These are phyloP conservation scores for Clavaria fumosa DNA, from an alignment of 768 basidiomycete genomes.

Conservation along the genomic window DNA sequence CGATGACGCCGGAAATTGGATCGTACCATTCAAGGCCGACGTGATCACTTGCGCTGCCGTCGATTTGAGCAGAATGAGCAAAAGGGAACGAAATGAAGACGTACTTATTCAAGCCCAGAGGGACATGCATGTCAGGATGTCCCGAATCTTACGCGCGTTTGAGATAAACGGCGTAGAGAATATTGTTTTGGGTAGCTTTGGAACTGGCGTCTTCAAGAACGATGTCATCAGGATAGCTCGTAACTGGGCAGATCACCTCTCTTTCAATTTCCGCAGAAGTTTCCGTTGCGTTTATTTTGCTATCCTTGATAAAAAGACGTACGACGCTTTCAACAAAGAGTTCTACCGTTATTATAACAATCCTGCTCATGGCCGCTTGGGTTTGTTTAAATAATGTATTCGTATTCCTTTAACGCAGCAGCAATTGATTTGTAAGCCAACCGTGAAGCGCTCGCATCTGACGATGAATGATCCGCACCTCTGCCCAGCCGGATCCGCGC, in stretches of 20 bases:
- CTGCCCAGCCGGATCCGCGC: too few relatives aligned
- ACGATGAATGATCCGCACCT: too few relatives aligned
- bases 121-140: slow-evolving; percentile 60
- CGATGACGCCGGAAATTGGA: slow-evolving; percentile 42
- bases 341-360: slow-evolving; percentile 9
- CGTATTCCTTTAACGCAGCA: background rate
- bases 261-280: slow-evolving; percentile 30
- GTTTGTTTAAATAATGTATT: background rate
- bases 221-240: slow-evolving; percentile 38
- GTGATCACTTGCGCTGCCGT: slow-evolving; percentile 63
- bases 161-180: slow-evolving; percentile 42
- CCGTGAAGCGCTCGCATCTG: too few relatives aligned
- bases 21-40: slow-evolving; percentile 43
- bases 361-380: background rate
- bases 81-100: too few relatives aligned
- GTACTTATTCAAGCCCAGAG: too few relatives aligned
- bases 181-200: slow-evolving; percentile 60
- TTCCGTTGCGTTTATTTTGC: slow-evolving; percentile 58
- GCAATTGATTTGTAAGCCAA: too few relatives aligned
- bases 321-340: slow-evolving; percentile 14
- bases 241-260: slow-evolving; percentile 50
- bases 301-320: slow-evolving; percentile 38
- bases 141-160: slow-evolving; percentile 46
- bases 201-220: slow-evolving; percentile 67
- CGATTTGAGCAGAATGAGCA: slow-evolving; percentile 39